These are phyloP conservation scores for Sideroxylon spinosum DNA, from an alignment of 179 eudicot genomes.

Conservation along the genomic window DNA sequence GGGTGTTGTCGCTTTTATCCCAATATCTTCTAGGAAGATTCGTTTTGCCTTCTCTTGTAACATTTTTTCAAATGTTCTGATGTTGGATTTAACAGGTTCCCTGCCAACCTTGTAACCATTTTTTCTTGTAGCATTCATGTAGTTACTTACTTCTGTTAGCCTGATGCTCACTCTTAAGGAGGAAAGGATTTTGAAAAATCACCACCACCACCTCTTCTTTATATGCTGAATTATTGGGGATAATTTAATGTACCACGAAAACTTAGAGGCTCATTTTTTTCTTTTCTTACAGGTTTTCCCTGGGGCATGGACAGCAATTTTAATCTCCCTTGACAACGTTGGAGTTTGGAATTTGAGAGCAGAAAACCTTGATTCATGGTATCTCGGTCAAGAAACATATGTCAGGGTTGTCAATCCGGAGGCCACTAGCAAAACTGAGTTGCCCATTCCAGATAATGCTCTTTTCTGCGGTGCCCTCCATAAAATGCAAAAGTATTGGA, in stretches of 20 bases:
- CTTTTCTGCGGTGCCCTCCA: constrained; percentile 77
- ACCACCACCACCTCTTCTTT: not conserved
- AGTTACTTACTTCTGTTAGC: not conserved
- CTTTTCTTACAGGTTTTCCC: constrained; percentile 59
- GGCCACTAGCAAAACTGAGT: constrained; percentile 57
- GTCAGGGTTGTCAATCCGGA: constrained; percentile 70
- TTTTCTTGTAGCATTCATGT: too few relatives aligned
- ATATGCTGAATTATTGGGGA: too few relatives aligned
- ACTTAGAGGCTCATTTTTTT: not conserved
- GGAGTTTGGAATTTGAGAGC: constrained; percentile 90
- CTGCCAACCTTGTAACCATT: too few relatives aligned
- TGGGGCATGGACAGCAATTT: constrained; percentile 88
- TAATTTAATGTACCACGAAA: too few relatives aligned
- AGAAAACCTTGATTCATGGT: constrained; percentile 82
- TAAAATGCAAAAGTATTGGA: constrained; percentile 54
- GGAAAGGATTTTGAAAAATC: not conserved
- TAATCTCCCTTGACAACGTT: constrained; percentile 78
- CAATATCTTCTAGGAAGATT: not conserved
- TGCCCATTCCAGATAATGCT: constrained; percentile 62
- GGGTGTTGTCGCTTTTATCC: not conserved
- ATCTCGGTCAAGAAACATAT: constrained; percentile 88
- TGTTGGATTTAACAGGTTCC: not conserved
- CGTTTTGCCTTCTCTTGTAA: not conserved
- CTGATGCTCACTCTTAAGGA: not conserved
- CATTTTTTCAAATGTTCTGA: not conserved